phyloP scores from a whole-genome alignment of 208 protist species.

The Phytomonas francai region DNA sequence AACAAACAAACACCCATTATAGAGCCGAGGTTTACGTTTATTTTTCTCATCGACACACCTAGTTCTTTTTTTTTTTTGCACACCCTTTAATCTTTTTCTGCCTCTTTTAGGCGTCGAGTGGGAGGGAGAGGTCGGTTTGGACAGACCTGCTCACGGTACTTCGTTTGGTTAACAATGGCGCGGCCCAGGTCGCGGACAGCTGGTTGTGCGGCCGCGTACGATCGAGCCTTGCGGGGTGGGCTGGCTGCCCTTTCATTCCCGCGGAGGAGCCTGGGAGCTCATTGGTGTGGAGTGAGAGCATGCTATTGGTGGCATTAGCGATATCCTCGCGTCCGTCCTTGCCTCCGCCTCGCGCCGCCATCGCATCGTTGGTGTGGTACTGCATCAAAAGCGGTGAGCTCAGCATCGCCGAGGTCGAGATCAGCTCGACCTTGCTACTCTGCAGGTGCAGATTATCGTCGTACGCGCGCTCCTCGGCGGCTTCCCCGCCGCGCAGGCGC shows the following conservation, averaged over 20 bases:
- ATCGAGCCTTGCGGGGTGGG: not conserved
- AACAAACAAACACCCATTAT: not conserved
- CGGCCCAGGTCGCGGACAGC: not conserved
- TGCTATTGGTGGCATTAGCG: not conserved
- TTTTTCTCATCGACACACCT: not conserved
- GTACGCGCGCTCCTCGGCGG: not conserved
- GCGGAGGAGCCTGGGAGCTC: not conserved
- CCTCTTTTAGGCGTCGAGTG: not conserved
- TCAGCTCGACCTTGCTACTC: constrained; percentile 29
- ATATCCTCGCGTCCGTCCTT: not conserved
- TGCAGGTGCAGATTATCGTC: constrained; percentile 3
- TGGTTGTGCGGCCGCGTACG: not conserved
- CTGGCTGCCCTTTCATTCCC: not conserved
- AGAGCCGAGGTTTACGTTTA: not conserved
- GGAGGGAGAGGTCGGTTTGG: not conserved
- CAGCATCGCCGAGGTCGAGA: constrained; percentile 22
- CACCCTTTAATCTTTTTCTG: not conserved
- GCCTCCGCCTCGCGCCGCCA: constrained; percentile 8
- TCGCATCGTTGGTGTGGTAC: not conserved
- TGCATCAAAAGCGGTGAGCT: constrained; percentile 10
- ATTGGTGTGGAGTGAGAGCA: not conserved
- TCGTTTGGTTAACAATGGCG: not conserved
- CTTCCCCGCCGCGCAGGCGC: not conserved
- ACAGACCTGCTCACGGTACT: not conserved
- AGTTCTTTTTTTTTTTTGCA: not conserved